Base-by-base conservation (phyloP, 106 monocot species). In the Cymbidium sinense region DNA sequence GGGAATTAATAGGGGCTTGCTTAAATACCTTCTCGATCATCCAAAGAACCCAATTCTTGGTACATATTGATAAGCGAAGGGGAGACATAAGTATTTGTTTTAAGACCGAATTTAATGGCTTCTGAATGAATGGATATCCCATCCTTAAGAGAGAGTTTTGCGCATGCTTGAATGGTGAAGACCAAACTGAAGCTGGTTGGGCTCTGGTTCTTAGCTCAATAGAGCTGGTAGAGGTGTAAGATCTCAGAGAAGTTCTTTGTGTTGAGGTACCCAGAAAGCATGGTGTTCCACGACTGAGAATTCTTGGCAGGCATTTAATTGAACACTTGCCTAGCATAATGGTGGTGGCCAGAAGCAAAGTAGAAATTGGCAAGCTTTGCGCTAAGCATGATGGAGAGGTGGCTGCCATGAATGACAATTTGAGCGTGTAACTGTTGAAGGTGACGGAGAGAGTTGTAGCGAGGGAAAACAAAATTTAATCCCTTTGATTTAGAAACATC, bases 31-130 rank as follows among this genome's bases (percentile, higher is more conserved):
- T 84, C 74, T 79, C 81, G 2, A 29, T 84, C 78, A 3, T 77
- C 77, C 52, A 89, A 18, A 37, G 55, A 75, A 13, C 81, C 85
- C 51, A 81, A 28, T 64, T 79, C 78, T 1, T 80, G n/a, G 35
- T 88, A 88, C 85, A 85, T 75, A 50, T 76, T 77, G 70, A 85
- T 55, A 29, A 88, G 82, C 10, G 85, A 80, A 15, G 74, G 74
- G 13, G 78, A 52, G 15, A 88, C 88, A 30, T 81, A 77, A 17
- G 50, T 67, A 64, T 64, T 30, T 8, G 80, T 17, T 21, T 85
- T 81, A 4, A 83, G 81, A 30, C 83, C 82, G 2, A 50, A 78
- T 25, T 80, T 79, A 43, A 88, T 30, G 34, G 85, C 85, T 62
- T 85, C 83, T 8, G 64, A 83, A 75, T 88, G 88, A 28, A 85